These are phyloP conservation scores for Pseudogymnoascus sp. DNA, from an alignment of 2,329 filamentous ascomycete species.

Conservation along the genomic window DNA sequence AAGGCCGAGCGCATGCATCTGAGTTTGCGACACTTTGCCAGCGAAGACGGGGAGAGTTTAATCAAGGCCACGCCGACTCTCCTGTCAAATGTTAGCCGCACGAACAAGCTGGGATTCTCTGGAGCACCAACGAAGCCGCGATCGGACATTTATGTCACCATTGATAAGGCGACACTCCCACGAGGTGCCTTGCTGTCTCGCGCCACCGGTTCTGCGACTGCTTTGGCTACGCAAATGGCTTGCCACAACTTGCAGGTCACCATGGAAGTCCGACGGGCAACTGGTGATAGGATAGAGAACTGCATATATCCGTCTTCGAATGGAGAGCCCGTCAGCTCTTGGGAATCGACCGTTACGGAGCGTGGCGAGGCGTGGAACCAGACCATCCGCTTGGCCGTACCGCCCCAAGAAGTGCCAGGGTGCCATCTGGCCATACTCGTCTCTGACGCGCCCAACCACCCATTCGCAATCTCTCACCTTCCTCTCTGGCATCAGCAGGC, in stretches of 20 bases:
- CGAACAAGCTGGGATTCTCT: conserved; percentile 86
- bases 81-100: conserved; percentile 72
- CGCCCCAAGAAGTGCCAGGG: conserved; percentile 69
- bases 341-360: conserved; percentile 76
- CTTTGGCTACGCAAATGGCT: conserved; percentile 54
- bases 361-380: conserved; percentile 81
- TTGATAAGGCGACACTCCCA: conserved; percentile 71
- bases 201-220: conserved; percentile 65
- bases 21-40: conserved; percentile 69
- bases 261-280: conserved; percentile 73
- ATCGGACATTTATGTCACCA: conserved; percentile 90
- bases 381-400: conserved; percentile 73
- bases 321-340: conserved; percentile 68
- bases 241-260: conserved; percentile 79
- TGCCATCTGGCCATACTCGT: conserved; percentile 87
- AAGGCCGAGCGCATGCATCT: conserved; percentile 72
- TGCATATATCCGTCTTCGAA: conserved; percentile 88
- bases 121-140: conserved; percentile 80
- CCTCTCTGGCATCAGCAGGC: conserved; percentile 89
- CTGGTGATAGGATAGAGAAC: conserved; percentile 75
- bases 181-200: conserved; percentile 64
- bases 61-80: conserved; percentile 83
- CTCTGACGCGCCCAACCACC: conserved; percentile 75
- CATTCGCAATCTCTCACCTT: conserved; percentile 88
- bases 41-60: conserved; percentile 69